Evolutionary conservation across 352 stramenopile species (phyloP).

Genomic region (Phytophthora podocarpi): DNA sequence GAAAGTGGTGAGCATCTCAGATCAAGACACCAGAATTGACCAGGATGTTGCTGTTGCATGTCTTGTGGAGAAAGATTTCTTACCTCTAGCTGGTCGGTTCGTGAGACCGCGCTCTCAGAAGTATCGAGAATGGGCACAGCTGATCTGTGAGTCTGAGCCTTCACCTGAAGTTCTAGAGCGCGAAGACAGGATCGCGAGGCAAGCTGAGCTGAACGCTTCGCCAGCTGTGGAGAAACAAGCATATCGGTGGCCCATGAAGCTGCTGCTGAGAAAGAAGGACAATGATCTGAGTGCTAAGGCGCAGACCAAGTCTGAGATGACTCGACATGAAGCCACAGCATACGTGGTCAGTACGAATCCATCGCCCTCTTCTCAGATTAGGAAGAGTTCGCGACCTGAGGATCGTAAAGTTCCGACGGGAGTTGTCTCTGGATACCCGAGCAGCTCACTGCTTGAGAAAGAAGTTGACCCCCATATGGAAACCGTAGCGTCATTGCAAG

Average conservation of each 20-base stretch:
- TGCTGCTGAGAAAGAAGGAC: not conserved
- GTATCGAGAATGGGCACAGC: not conserved
- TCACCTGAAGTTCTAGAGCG: not conserved
- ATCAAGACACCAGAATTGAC: not conserved
- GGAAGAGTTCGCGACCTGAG: too few relatives aligned
- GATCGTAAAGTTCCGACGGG: too few relatives aligned
- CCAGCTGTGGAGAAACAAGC: not conserved
- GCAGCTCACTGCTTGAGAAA: too few relatives aligned
- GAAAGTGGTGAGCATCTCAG: too few relatives aligned
- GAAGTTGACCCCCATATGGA: too few relatives aligned
- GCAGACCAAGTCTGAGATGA: too few relatives aligned
- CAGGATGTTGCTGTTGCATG: not conserved
- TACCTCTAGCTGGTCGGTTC: not conserved
- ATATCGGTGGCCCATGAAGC: not conserved
- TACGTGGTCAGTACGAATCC: too few relatives aligned
- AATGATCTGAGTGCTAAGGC: too few relatives aligned
- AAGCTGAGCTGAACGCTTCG: not conserved
- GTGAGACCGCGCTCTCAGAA: not conserved
- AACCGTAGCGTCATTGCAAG: too few relatives aligned
- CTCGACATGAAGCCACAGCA: too few relatives aligned
- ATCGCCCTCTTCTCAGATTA: too few relatives aligned
- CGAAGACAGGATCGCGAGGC: not conserved
- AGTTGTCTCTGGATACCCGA: too few relatives aligned
- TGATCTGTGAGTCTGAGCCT: not conserved
- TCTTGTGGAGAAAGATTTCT: not conserved